Evolutionary conservation across 2,329 filamentous ascomycete genomes (phyloP), one percentile per base, ranked within the genome.

Genomic region (Chrysoporthe deuterocubensis): DNA sequence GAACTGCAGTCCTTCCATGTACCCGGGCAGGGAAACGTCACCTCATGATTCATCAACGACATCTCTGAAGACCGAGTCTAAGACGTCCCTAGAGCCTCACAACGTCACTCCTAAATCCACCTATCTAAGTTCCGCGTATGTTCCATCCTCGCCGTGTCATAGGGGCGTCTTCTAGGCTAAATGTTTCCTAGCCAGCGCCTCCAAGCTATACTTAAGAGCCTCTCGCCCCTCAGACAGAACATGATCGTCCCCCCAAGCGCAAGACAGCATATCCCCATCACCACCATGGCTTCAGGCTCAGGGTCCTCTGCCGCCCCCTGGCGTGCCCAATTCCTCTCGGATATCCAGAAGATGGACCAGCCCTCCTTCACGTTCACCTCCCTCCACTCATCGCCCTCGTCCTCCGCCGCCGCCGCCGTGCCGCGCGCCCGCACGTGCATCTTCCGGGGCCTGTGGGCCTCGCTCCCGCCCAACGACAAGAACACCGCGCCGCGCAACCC

Each of bases 391-490:
- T 63, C 56, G 65, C 61, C 21, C 9, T 61, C 66, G 69, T 72
- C 83, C 1, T 81, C 84, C 9, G 59, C 66, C 70, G 72, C 83
- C 1, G 81, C 84, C 0, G 78, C 77, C 71, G 67, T 75, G 5
- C 85, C 89, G 1, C 87, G 92, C 65, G 90, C 88, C 9, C 88
- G 94, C 64, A 94, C 89, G 74, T 96, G 94, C 79, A 89, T 97
- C 74, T 95, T 89, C 80, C 91, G 95, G 69, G 93, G 94, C 72
- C 89, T 97, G 80, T 97, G 92, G 88, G 90, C 89, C 0, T 84
- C 86, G 66, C 82, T 97, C 0, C 90, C 91, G 4, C 54, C 46
- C 26, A 92, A 94, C 79, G 86, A 88, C 56, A 88, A 90, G 77
- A 95, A 96, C 78, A 81, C 87, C 44, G 91, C 92, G 3, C 84